Evolutionary conservation across 202 grass and related monocot species (phyloP).

Genomic region (Digitaria exilis): DNA sequence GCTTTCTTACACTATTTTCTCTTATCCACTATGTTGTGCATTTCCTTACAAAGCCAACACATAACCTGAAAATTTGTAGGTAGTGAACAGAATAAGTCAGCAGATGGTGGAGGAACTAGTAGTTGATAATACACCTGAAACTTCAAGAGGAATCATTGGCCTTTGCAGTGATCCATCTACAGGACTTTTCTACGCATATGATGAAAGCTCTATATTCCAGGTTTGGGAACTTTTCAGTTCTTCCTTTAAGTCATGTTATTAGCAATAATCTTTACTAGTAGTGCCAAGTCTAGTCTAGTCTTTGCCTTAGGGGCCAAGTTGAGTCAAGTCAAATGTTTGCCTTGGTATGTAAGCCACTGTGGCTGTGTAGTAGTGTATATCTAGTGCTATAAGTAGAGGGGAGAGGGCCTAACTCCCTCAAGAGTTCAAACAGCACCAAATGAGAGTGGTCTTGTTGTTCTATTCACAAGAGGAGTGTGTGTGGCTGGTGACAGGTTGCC

Average conservation of each 20-base stretch:
- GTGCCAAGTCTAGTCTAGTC: too few relatives aligned
- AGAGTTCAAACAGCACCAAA: too few relatives aligned
- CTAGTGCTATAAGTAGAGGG: too few relatives aligned
- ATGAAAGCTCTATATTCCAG: conserved; percentile 98
- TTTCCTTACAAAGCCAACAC: conserved; percentile 29
- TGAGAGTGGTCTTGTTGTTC: too few relatives aligned
- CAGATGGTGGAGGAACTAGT: conserved; percentile 82
- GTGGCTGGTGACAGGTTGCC: too few relatives aligned
- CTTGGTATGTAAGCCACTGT: too few relatives aligned
- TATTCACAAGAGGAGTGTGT: too few relatives aligned
- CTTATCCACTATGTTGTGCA: not conserved
- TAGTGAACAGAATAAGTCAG: conserved; percentile 98
- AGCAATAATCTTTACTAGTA: too few relatives aligned
- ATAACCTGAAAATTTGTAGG: conserved; percentile 58
- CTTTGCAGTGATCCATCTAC: conserved; percentile 93
- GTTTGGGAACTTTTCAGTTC: conserved; percentile 45
- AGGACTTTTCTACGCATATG: conserved; percentile 89
- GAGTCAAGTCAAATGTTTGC: too few relatives aligned
- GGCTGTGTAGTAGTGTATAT: too few relatives aligned
- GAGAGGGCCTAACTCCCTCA: too few relatives aligned
- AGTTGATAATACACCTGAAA: conserved; percentile 74
- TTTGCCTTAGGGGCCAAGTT: too few relatives aligned
- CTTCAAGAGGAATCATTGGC: conserved; percentile 85
- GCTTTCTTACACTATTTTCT: conserved; percentile 16
- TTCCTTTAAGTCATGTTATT: conserved; percentile 34